These are phyloP conservation scores for Barnettozyma sucrosica DNA, from an alignment of 805 yeast species.

Conservation along the genomic window DNA sequence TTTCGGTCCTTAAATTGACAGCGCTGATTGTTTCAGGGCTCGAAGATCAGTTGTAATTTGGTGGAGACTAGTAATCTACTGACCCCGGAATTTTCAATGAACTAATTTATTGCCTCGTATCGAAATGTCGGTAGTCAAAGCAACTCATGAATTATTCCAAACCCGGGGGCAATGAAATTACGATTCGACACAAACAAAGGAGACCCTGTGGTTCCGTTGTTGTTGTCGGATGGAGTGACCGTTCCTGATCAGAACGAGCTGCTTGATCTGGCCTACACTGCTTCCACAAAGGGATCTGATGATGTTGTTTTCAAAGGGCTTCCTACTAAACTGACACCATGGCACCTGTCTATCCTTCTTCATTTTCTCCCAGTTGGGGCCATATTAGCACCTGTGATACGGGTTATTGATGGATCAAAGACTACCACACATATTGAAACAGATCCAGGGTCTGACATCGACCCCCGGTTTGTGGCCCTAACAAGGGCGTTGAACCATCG, in stretches of 20 bases:
- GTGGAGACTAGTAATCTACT: too few relatives aligned
- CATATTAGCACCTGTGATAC: not conserved
- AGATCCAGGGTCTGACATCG: not conserved
- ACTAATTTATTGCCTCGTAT: too few relatives aligned
- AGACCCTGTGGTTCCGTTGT: not conserved
- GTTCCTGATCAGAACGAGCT: not conserved
- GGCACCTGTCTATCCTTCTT: slow-evolving; percentile 3
- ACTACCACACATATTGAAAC: not conserved
- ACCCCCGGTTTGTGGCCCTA: not conserved
- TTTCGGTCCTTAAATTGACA: too few relatives aligned
- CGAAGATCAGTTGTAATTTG: too few relatives aligned
- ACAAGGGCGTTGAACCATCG: slow-evolving; percentile 1
- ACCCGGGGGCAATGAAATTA: not conserved
- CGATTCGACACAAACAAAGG: not conserved
- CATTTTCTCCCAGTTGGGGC: not conserved
- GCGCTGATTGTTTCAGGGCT: too few relatives aligned
- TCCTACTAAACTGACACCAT: not conserved
- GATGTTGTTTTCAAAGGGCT: not conserved
- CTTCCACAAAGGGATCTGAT: not conserved
- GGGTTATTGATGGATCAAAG: not conserved
- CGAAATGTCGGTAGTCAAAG: too few relatives aligned
- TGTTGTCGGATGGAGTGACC: not conserved
- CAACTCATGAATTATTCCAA: not conserved
- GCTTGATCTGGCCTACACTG: not conserved
- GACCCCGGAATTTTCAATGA: too few relatives aligned